phyloP scores from a whole-genome alignment of 2,329 filamentous ascomycete species.

The Aspergillus phoenicis region DNA sequence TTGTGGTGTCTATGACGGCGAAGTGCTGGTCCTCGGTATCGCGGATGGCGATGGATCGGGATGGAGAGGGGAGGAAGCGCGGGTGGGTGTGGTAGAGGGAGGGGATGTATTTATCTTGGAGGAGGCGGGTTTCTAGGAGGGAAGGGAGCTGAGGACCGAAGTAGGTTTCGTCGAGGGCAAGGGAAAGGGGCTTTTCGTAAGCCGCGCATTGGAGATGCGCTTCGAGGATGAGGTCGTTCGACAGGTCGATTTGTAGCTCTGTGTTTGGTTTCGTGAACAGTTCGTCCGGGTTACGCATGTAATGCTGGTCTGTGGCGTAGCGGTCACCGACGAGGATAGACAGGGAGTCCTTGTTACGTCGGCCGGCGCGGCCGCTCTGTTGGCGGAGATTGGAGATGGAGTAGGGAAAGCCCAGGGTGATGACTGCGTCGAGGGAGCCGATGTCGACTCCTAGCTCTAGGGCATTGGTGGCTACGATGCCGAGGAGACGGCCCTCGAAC shows the following conservation, averaged over 20 bases:
- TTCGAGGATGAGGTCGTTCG: conserved; percentile 87
- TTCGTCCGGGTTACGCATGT: conserved; percentile 94
- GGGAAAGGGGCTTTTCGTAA: conserved; percentile 88
- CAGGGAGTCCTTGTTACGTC: conserved; percentile 89
- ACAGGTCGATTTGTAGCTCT: conserved; percentile 86
- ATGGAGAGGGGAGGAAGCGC: conserved; percentile 82
- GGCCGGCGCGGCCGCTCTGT: conserved; percentile 88
- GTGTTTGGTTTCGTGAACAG: conserved; percentile 88
- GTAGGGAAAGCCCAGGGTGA: conserved; percentile 93
- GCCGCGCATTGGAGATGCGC: conserved; percentile 95
- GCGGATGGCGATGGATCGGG: conserved; percentile 80
- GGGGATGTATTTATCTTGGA: conserved; percentile 60
- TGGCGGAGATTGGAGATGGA: conserved; percentile 93
- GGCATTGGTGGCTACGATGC: conserved; percentile 90
- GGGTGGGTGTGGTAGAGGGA: conserved; percentile 90
- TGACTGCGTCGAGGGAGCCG: conserved; percentile 86
- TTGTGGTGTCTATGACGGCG: conserved; percentile 82
- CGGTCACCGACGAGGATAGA: conserved; percentile 87
- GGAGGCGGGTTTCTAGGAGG: conserved; percentile 73
- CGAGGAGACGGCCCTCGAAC: conserved; percentile 92
- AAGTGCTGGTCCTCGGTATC: conserved; percentile 92
- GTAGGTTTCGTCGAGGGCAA: conserved; percentile 72
- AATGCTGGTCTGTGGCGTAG: conserved; percentile 90
- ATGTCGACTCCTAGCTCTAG: conserved; percentile 95
- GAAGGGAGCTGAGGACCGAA: conserved; percentile 74